Percentiles rank a stretch among this genome's conserved stretches.
Evolutionary conservation across 176 grass and related monocot species (phyloP).

Genomic region (Aegilops longissima): DNA sequence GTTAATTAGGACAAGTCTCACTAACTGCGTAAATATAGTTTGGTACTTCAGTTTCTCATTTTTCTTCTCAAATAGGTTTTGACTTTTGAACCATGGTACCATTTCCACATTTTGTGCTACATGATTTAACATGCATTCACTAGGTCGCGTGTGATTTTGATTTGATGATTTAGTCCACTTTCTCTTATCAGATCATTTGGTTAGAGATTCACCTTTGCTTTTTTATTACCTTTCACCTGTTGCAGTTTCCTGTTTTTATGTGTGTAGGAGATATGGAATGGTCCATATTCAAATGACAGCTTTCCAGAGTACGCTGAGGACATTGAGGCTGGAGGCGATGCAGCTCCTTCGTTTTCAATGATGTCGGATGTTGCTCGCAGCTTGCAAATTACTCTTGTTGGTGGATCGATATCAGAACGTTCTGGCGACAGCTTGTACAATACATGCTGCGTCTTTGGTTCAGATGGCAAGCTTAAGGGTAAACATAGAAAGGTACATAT

Average conservation of each 20-base stretch:
- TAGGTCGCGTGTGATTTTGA: not conserved
- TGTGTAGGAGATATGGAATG: conserved; percentile 94
- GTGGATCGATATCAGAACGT: conserved; percentile 91
- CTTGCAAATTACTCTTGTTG: conserved; percentile 83
- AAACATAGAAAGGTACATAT: conserved; percentile 87
- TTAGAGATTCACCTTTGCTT: not conserved
- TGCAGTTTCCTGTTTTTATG: conserved; percentile 12
- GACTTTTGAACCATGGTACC: not conserved
- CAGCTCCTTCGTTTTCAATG: conserved; percentile 90
- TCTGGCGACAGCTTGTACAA: conserved; percentile 81
- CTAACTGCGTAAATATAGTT: not conserved
- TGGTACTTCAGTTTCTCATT: not conserved
- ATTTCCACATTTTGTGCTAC: not conserved
- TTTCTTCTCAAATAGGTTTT: not conserved
- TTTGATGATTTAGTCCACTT: conserved; percentile 2
- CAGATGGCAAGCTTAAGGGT: conserved; percentile 85
- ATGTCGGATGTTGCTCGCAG: conserved; percentile 66
- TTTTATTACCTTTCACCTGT: not conserved
- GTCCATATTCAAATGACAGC: conserved; percentile 90
- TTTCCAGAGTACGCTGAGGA: conserved; percentile 91
- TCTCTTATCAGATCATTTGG: not conserved
- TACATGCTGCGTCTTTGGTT: conserved; percentile 83
- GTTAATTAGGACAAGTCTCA: not conserved
- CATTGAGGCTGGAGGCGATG: conserved; percentile 77
- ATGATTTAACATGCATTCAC: not conserved